phyloP scores from a whole-genome alignment of 2,329 filamentous ascomycete species.

The Thelonectria blattea region DNA sequence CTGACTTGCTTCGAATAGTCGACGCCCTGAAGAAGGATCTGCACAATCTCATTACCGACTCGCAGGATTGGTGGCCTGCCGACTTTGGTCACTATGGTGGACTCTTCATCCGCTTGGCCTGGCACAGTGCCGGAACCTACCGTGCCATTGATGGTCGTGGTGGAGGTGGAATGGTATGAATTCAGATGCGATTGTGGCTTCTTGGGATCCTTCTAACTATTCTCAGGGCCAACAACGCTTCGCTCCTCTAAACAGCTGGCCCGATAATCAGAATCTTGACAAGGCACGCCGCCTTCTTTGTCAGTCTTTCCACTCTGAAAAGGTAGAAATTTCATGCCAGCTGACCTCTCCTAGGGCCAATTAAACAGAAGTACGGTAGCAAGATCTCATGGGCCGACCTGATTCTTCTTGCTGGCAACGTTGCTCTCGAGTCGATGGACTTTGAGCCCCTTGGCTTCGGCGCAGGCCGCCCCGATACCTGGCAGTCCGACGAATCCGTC shows the following conservation, averaged over 20 bases:
- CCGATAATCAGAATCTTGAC: slow-evolving; percentile 79
- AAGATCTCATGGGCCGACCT: slow-evolving; percentile 84
- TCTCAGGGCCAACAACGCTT: slow-evolving; percentile 74
- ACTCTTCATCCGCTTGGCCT: slow-evolving; percentile 80
- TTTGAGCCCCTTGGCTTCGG: slow-evolving; percentile 76
- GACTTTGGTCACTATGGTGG: slow-evolving; percentile 85
- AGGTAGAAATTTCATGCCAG: not conserved
- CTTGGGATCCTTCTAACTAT: not conserved
- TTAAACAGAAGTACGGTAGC: slow-evolving; percentile 85
- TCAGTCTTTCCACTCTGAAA: not conserved
- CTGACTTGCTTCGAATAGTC: slow-evolving; percentile 1
- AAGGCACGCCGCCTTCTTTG: slow-evolving; percentile 79
- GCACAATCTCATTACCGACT: slow-evolving; percentile 73
- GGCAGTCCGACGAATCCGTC: slow-evolving; percentile 74
- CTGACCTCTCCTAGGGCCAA: slow-evolving; percentile 53
- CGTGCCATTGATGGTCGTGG: slow-evolving; percentile 77
- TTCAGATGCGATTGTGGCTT: not conserved
- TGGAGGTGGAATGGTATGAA: slow-evolving; percentile 64
- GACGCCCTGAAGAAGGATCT: slow-evolving; percentile 77
- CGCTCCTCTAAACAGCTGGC: slow-evolving; percentile 82
- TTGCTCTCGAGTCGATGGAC: slow-evolving; percentile 78
- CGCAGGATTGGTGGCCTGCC: slow-evolving; percentile 81
- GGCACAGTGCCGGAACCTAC: slow-evolving; percentile 82
- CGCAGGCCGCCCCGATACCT: slow-evolving; percentile 73
- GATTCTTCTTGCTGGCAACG: slow-evolving; percentile 73